Evolutionary conservation across 208 protist species (phyloP).

Genomic region (Acanthamoeba sp.): DNA sequence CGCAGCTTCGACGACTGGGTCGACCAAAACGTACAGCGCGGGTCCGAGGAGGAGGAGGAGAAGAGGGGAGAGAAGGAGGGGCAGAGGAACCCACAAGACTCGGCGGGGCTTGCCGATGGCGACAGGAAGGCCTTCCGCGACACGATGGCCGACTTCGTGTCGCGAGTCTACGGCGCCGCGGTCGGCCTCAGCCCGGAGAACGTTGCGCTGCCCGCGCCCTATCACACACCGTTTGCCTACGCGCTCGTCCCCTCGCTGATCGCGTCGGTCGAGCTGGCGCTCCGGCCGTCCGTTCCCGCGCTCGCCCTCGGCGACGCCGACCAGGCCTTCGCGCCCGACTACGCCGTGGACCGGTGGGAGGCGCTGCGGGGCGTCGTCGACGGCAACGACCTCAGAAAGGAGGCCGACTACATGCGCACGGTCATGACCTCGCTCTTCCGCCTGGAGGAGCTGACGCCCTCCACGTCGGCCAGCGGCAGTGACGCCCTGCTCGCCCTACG

Average conservation of each 20-base stretch:
- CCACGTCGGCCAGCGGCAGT: background rate
- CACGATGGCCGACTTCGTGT: slow-evolving; percentile 1
- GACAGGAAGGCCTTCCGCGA: slow-evolving; percentile 13
- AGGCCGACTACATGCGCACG: slow-evolving; percentile 2
- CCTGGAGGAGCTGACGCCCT: background rate
- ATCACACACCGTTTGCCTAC: background rate
- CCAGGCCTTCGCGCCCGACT: background rate
- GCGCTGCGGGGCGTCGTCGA: background rate
- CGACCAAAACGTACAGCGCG: background rate
- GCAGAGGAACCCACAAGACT: no score
- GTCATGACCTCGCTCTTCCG: slow-evolving; percentile 18
- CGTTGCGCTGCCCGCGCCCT: background rate
- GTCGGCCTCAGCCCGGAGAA: background rate
- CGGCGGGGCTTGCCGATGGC: no score
- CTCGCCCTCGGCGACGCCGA: background rate
- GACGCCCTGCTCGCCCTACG: background rate
- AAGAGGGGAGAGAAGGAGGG: background rate
- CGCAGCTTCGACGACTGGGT: slow-evolving; percentile 17
- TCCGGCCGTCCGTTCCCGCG: background rate
- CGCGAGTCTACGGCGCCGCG: slow-evolving; percentile 13
- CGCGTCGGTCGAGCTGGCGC: background rate
- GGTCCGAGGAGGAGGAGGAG: background rate
- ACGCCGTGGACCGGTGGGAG: slow-evolving; percentile 41
- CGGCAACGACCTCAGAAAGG: background rate
- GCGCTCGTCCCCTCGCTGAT: slow-evolving; percentile 1